Evolutionary conservation across 805 yeast genomes (phyloP).

Genomic region (Wickerhamomyces alni): DNA sequence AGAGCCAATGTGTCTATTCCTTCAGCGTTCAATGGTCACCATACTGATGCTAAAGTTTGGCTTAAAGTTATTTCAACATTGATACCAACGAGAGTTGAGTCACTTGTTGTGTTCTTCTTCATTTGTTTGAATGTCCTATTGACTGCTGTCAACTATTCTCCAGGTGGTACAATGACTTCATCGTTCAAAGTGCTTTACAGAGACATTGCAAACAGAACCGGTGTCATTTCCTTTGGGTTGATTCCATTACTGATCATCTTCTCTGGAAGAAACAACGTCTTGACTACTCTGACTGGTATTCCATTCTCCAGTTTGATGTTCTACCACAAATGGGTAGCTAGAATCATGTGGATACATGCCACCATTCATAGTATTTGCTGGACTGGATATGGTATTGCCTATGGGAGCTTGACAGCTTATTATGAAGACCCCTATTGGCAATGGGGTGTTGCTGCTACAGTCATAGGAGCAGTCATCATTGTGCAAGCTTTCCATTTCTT

Average conservation of each 20-base stretch:
- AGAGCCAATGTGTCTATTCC: slow-evolving; percentile 17
- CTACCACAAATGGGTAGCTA: slow-evolving; percentile 60
- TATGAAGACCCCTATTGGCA: slow-evolving; percentile 8
- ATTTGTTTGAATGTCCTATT: slow-evolving; percentile 18
- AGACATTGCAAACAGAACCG: slow-evolving; percentile 19
- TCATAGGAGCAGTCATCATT: slow-evolving; percentile 35
- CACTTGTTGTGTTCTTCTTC: slow-evolving; percentile 30
- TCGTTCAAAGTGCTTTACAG: not conserved
- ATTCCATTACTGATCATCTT: slow-evolving; percentile 54
- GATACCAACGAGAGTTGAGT: slow-evolving; percentile 19
- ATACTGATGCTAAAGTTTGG: slow-evolving; percentile 3
- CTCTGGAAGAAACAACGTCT: slow-evolving; percentile 66
- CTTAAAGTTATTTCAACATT: slow-evolving; percentile 9
- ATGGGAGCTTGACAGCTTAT: slow-evolving; percentile 7
- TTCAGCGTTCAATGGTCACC: slow-evolving; percentile 14
- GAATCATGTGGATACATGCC: slow-evolving; percentile 29
- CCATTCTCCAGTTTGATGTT: slow-evolving; percentile 54
- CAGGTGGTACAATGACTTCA: not conserved
- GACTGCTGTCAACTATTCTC: slow-evolving; percentile 9
- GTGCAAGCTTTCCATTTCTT: slow-evolving; percentile 45
- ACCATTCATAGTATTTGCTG: slow-evolving; percentile 16
- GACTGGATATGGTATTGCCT: slow-evolving; percentile 8
- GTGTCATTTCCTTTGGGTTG: slow-evolving; percentile 24
- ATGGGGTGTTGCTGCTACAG: slow-evolving; percentile 42
- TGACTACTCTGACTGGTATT: slow-evolving; percentile 57